Evolutionary conservation across 1,284 basidiomycete genomes (phyloP), one percentile per base, ranked within the genome.

Genomic region (Cutaneotrichosporon dermatis): DNA sequence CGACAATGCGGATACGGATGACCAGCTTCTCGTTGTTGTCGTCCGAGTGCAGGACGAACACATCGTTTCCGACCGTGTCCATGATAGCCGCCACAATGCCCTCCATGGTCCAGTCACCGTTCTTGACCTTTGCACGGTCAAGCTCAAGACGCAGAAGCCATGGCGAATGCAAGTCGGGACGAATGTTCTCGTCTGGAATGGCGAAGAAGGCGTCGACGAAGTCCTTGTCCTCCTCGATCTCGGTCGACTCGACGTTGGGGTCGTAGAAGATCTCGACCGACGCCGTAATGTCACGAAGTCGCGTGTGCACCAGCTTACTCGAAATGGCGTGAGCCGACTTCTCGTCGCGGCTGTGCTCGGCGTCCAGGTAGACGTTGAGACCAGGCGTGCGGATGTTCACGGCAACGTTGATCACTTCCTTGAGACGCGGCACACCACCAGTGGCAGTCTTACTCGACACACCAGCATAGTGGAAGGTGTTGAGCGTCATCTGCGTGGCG

Each of bases 161-260:
- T 0, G 95, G 93, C 2, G 95, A 99, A 69, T 94, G 89, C 1
- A 96, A 80, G 70, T 95, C 94, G 10, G 86, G 84, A 75, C 96
- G 92, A 62, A 96, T 89, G 60, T 96, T 92, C 72, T 97, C 93
- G 72, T 99, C 96, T 8, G 95, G 95, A 77, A 99, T 98, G 58
- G 94, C 94, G 76, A 99, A 99, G 89, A 98, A 98, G 0, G 94
- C 93, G 71, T 98, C 92, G 56, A 99, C 95, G 74, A 99, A 99
- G 55, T 95, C 86, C 52, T 85, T 82, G 79, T 99, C 96, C 72
- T 98, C 95, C 68, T 96, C 92, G 74, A 99, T 97, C 72, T 94
- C 88, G 9, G 96, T 99, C 0, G 88, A 86, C 15, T 84, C 87
- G 33, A 92, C 89, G 71, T 97, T 88, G 0, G 96, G 96, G 74